Conservation (phyloP, 2,329 filamentous ascomycete species). For the Arthroderma uncinatum region DNA sequence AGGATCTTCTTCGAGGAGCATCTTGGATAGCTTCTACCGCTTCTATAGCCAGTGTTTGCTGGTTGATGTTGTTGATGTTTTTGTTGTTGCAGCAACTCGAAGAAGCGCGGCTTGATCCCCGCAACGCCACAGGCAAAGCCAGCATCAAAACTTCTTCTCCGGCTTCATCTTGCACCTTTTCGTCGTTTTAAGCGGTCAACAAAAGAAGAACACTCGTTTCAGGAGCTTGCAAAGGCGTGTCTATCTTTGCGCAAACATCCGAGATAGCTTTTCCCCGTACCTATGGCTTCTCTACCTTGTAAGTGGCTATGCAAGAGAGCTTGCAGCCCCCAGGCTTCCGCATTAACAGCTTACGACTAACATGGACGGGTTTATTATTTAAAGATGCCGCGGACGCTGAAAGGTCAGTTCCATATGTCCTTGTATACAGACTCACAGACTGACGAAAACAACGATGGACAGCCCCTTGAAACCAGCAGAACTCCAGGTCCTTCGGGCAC, state of each 20-base stretch:
- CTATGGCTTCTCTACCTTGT: neutral
- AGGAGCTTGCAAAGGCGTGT: neutral
- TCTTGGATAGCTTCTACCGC: conserved; percentile 38
- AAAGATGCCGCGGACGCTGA: conserved; percentile 95
- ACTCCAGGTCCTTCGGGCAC: conserved; percentile 79
- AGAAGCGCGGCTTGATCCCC: neutral
- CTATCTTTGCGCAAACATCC: neutral
- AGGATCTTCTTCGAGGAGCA: conserved; percentile 91
- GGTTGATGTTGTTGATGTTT: neutral
- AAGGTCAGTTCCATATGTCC: conserved; percentile 48
- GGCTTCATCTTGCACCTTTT: neutral
- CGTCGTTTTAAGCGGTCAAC: no score
- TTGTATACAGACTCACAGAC: neutral
- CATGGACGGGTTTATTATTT: conserved; percentile 6
- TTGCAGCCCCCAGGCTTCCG: neutral
- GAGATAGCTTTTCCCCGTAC: neutral
- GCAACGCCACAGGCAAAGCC: neutral
- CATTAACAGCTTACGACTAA: neutral
- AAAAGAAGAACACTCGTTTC: neutral
- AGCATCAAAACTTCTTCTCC: neutral
- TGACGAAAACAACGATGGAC: conserved; percentile 10
- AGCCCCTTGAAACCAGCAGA: conserved; percentile 85
- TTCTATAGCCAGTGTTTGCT: neutral
- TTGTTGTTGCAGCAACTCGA: neutral
- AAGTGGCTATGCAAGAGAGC: neutral